These are phyloP conservation scores for Aspergillus terreus DNA, from an alignment of 2,329 filamentous ascomycete species.

Conservation along the genomic window DNA sequence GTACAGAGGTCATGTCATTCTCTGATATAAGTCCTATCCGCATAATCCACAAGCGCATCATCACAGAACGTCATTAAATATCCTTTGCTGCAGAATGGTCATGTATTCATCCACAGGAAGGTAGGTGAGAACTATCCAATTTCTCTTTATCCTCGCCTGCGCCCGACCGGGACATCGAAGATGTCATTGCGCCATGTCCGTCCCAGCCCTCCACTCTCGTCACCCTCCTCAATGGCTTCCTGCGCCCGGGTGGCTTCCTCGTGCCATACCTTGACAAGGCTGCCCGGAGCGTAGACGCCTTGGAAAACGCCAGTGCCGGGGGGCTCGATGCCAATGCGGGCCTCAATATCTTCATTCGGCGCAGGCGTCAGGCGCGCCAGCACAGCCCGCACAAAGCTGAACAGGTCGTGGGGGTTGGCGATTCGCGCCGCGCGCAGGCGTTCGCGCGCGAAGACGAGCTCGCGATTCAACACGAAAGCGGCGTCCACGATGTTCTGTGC, in stretches of 20 bases:
- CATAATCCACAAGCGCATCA: too few species aligned
- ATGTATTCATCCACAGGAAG: too few species aligned
- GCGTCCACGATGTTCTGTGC: constrained; percentile 66
- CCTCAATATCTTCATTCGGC: constrained; percentile 70
- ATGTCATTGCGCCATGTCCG: constrained; percentile 75
- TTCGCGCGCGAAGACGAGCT: constrained; percentile 82
- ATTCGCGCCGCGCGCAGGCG: constrained; percentile 81
- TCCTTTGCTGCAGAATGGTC: too few species aligned
- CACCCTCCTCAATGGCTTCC: constrained; percentile 69
- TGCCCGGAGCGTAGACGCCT: constrained; percentile 83
- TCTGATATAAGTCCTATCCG: too few species aligned
- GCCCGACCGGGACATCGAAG: constrained; percentile 53
- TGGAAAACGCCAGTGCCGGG: constrained; percentile 67
- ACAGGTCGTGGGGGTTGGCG: constrained; percentile 71
- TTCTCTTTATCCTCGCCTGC: background rate
- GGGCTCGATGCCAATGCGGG: constrained; percentile 65
- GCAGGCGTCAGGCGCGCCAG: constrained; percentile 69
- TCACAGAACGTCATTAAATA: too few species aligned
- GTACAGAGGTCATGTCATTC: too few species aligned
- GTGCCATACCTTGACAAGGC: constrained; percentile 84
- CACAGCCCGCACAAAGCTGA: constrained; percentile 79
- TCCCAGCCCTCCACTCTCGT: constrained; percentile 53
- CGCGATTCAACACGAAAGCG: constrained; percentile 73
- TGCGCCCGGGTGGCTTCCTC: constrained; percentile 68
- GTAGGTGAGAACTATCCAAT: too few species aligned